These are phyloP conservation scores for Pelagomonas calceolata DNA, from an alignment of 108 stramenopile genomes.

Conservation along the genomic window DNA sequence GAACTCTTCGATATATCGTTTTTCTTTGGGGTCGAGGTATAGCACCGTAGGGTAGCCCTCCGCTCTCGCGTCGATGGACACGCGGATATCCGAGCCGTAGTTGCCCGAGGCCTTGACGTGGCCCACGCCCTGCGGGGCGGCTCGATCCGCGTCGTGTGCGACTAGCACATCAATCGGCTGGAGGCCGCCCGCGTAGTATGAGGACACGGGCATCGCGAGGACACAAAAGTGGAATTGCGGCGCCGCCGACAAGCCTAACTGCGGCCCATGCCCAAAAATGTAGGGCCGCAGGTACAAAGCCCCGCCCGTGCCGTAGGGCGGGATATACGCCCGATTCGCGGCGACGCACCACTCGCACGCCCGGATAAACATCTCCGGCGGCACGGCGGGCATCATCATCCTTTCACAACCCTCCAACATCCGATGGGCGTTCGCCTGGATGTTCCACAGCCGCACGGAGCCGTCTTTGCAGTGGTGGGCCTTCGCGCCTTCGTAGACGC, in stretches of 20 bases:
- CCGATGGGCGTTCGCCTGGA: not conserved
- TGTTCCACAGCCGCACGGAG: not conserved
- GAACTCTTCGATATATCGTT: slow-evolving; percentile 33
- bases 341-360: slow-evolving; percentile 20
- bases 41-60: slow-evolving; percentile 32
- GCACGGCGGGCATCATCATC: slow-evolving; percentile 32
- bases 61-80: slow-evolving; percentile 30
- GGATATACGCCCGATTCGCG: slow-evolving; percentile 28
- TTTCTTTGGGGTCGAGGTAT: slow-evolving; percentile 38
- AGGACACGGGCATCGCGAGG: slow-evolving; percentile 30
- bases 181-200: slow-evolving; percentile 35
- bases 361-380: slow-evolving; percentile 24
- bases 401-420: slow-evolving; percentile 13
- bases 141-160: slow-evolving; percentile 33
- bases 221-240: slow-evolving; percentile 35
- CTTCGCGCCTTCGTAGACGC: not conserved
- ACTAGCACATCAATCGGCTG: slow-evolving; percentile 28
- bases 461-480: not conserved
- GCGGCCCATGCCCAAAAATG: slow-evolving; percentile 32
- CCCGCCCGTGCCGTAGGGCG: slow-evolving; percentile 35
- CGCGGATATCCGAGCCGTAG: slow-evolving; percentile 38
- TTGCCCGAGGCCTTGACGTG: slow-evolving; percentile 36
- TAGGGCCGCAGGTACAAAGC: slow-evolving; percentile 36
- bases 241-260: slow-evolving; percentile 34
- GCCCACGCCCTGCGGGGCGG: slow-evolving; percentile 38